phyloP scores from a whole-genome alignment of 2,329 filamentous ascomycete species.

The Stagonosporopsis vannaccii region DNA sequence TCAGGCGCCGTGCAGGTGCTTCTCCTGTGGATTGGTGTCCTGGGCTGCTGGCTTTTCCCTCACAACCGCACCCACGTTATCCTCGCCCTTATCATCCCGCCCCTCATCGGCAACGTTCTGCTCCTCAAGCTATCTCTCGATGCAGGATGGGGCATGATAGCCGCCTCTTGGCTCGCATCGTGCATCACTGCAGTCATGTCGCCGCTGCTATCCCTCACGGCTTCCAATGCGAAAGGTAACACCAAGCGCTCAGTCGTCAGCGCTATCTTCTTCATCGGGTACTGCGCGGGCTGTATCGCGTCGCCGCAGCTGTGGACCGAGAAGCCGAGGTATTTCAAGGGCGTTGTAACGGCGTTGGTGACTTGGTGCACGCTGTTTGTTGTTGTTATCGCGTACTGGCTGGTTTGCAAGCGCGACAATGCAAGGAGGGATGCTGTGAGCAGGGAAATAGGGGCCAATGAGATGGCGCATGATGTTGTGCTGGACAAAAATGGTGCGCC shows the following conservation, averaged over 20 bases:
- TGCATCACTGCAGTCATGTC: constrained; percentile 13
- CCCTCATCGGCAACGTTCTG: constrained; percentile 55
- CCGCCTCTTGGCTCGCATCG: constrained; percentile 55
- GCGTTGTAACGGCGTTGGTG: constrained; percentile 56
- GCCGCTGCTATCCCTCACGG: constrained; percentile 45
- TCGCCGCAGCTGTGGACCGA: constrained; percentile 59
- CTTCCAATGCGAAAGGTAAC: constrained; percentile 61
- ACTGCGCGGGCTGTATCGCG: constrained; percentile 57
- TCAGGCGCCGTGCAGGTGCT: constrained; percentile 58
- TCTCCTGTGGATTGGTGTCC: constrained; percentile 57
- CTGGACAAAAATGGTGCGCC: constrained; percentile 11
- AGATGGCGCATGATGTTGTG: not conserved
- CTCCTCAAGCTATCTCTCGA: constrained; percentile 52
- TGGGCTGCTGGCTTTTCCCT: constrained; percentile 51
- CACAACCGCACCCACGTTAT: constrained; percentile 51
- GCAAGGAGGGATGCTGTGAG: not conserved
- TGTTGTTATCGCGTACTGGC: constrained; percentile 7
- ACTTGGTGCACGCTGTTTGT: constrained; percentile 46
- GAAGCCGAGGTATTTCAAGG: constrained; percentile 55
- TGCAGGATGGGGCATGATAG: constrained; percentile 58
- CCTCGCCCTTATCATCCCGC: constrained; percentile 52
- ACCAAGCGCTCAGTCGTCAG: constrained; percentile 58
- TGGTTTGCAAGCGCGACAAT: constrained; percentile 7
- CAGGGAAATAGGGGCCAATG: not conserved
- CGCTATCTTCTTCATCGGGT: constrained; percentile 60